phyloP scores from a whole-genome alignment of 495 filamentous ascomycete species.

The Collariella sp. region DNA sequence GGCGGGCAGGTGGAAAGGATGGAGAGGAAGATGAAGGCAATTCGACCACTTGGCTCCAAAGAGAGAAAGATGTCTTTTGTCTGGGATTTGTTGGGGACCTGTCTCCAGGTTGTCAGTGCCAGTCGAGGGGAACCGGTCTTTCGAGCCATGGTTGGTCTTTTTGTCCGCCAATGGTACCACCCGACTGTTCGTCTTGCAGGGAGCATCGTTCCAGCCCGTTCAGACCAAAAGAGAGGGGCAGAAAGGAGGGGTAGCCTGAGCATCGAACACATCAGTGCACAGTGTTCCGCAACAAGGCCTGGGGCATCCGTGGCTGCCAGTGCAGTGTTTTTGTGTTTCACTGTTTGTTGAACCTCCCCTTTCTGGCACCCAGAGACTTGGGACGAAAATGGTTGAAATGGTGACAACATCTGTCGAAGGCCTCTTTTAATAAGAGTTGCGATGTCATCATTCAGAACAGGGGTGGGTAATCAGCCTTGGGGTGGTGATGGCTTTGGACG shows the following conservation, averaged over 20 bases:
- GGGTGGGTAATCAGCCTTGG: constrained; percentile 20
- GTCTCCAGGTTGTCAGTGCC: neutral
- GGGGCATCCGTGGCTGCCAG: constrained; percentile 6
- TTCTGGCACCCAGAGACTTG: too few relatives aligned
- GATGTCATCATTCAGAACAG: constrained; percentile 20
- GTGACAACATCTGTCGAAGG: too few relatives aligned
- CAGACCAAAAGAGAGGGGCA: constrained; percentile 5
- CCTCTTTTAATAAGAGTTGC: constrained; percentile 12
- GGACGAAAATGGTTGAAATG: neutral
- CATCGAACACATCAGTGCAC: constrained; percentile 20
- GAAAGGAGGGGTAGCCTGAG: constrained; percentile 21
- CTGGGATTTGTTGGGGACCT: neutral
- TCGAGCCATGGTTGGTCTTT: neutral
- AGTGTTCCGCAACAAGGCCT: constrained; percentile 3
- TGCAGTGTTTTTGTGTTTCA: too few relatives aligned
- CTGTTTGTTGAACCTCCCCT: too few relatives aligned
- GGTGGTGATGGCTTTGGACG: constrained; percentile 12
- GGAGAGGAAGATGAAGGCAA: constrained; percentile 1
- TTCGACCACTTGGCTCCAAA: constrained; percentile 16
- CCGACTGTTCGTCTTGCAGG: too few relatives aligned
- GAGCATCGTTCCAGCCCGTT: constrained; percentile 12
- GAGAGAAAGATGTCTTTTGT: too few relatives aligned
- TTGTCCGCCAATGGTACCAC: constrained; percentile 5
- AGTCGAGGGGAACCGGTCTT: too few relatives aligned
- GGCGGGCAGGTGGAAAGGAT: neutral